Base-by-base conservation (phyloP, 345 rosid species). In the Citrus glauca region DNA sequence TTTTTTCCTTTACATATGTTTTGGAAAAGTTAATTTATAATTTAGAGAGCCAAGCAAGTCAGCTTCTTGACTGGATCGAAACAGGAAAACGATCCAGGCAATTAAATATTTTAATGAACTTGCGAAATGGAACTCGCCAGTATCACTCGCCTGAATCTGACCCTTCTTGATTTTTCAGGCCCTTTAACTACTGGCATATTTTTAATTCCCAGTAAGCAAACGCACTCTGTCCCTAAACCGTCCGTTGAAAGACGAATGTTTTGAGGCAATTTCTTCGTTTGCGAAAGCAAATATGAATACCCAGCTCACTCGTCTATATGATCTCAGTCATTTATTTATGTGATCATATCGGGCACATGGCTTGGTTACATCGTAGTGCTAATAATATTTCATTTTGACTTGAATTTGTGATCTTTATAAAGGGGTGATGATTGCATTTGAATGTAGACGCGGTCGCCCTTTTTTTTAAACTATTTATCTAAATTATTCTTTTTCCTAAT, bases 241-340 rank as follows among this genome's bases (percentile, higher is more conserved):
- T 66, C 53, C 1, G 50, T 13, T 45, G 50, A 45, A 13, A 70
- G 65, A 19, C 77, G 27, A 50, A 79, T 85, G 87, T 82, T 84
- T 81, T 81, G 90, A 73, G 88, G 90, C 90, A 88, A 88, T 88
- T 84, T 88, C 90, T 87, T 66, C 88, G 90, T 87, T 87, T 87
- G 90, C 88, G 61, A 84, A 5, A 87, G 42, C 2, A 55, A 55
- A 69, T 45, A 17, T 45, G 17, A 5, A 57, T 65, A 32, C 84
- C 86, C 77, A 42, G 77, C 86, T 40, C 13, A 84, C 86, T 87
- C 85, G 86, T 81, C 82, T 76, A 1, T 77, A 27, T 4, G 66
- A 79, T 85, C 74, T 28, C 25, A 3, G 13, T 24, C 8, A 4
- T 2, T 30, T 19, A 4, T 1, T 30, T 19, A 5, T 2, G n/a